Evolutionary conservation across 2,329 filamentous ascomycete genomes (phyloP).

Genomic region (Neofusicoccum cordaticola): DNA sequence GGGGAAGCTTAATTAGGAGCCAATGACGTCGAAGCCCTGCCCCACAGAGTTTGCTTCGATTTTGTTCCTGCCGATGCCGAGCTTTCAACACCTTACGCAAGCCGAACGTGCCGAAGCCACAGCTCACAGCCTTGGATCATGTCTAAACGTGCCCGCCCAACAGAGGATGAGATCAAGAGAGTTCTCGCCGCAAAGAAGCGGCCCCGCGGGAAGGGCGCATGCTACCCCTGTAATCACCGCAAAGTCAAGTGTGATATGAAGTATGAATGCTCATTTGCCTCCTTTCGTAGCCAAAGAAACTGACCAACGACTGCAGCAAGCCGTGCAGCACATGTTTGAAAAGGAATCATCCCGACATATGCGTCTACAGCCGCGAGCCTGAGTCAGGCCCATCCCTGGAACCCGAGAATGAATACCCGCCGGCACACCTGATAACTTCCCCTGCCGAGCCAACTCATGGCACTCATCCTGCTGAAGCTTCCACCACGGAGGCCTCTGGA

Average conservation of each 20-base stretch:
- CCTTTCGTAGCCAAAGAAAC: neutral
- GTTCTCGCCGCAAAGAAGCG: constrained; percentile 5
- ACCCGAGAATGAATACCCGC: neutral
- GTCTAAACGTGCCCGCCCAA: neutral
- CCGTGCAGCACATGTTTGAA: neutral
- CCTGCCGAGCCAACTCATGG: neutral
- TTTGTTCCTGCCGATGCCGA: neutral
- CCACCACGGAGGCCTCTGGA: neutral
- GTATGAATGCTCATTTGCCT: neutral
- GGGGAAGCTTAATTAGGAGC: neutral
- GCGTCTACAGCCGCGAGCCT: neutral
- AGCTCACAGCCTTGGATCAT: neutral
- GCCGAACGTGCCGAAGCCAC: neutral
- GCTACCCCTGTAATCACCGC: constrained; percentile 14
- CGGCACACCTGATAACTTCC: neutral
- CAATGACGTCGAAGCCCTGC: neutral
- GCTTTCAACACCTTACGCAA: neutral
- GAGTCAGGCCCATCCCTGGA: neutral
- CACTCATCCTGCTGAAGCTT: neutral
- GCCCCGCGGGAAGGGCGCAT: constrained; percentile 2
- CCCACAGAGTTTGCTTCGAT: neutral
- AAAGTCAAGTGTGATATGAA: constrained; percentile 16
- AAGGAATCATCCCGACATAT: constrained; percentile 4
- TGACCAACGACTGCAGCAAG: neutral
- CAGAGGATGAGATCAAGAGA: constrained; percentile 6